Conservation (phyloP, 495 filamentous ascomycete species). For the Parachaetomium inaequale region DNA sequence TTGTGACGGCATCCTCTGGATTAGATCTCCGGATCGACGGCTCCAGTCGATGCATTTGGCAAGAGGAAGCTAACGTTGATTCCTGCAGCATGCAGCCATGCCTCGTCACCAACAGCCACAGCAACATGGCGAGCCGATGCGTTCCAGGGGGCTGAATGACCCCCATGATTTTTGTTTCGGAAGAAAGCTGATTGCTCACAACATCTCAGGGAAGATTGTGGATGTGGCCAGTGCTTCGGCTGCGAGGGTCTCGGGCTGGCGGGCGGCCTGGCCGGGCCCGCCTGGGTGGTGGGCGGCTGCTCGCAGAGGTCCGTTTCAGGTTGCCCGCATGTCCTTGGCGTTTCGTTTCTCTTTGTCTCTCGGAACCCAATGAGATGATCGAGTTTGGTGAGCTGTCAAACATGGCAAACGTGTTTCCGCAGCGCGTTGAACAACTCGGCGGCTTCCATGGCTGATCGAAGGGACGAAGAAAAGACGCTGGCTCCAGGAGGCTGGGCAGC, state of each 20-base stretch:
- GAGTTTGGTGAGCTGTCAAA: background rate
- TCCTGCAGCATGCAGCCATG: background rate
- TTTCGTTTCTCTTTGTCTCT: background rate
- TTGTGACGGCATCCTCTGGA: background rate
- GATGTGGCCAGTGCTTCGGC: background rate
- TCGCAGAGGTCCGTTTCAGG: slow-evolving; percentile 12
- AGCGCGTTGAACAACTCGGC: background rate
- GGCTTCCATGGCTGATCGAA: background rate
- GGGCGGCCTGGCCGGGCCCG: background rate
- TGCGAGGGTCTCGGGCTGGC: background rate
- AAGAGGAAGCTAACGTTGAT: background rate
- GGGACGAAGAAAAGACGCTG: background rate
- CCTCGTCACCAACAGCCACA: background rate
- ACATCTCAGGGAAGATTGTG: background rate
- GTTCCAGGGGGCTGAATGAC: too few relatives aligned
- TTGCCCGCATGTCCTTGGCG: background rate
- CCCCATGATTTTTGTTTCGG: background rate
- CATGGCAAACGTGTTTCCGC: background rate
- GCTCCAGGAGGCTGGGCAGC: background rate
- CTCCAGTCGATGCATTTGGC: background rate
- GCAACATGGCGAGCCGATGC: background rate
- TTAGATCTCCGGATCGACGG: background rate
- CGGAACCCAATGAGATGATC: background rate
- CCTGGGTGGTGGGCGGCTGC: background rate
- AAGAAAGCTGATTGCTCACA: background rate